These are phyloP conservation scores for Orbilia oligospora DNA, from an alignment of 2,329 filamentous ascomycete species.

Conservation along the genomic window DNA sequence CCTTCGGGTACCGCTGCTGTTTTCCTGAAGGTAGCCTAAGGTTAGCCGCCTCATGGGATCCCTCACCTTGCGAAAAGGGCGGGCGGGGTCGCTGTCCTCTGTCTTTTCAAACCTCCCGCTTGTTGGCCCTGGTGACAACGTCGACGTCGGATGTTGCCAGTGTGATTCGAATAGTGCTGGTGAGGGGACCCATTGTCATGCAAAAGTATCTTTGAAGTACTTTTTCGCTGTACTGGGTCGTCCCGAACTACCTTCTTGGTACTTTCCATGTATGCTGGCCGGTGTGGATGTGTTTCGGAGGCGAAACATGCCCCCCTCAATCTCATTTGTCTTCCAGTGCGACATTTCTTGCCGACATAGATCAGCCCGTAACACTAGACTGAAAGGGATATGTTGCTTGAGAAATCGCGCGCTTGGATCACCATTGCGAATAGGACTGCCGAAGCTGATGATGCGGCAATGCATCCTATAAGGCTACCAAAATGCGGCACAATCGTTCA, in stretches of 20 bases:
- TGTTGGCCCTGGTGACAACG: slow-evolving; percentile 32
- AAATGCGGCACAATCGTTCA: slow-evolving; percentile 52
- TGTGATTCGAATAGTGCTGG: slow-evolving; percentile 28
- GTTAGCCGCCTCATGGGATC: slow-evolving; percentile 53
- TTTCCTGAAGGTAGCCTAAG: slow-evolving; percentile 32
- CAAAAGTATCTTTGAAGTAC: slow-evolving; percentile 46
- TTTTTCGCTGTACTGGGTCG: slow-evolving; percentile 16
- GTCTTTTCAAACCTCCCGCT: slow-evolving; percentile 16
- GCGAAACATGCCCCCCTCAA: slow-evolving; percentile 59
- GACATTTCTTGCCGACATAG: slow-evolving; percentile 60
- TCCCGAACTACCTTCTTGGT: slow-evolving; percentile 38
- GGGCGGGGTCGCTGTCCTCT: slow-evolving; percentile 29
- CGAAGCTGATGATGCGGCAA: slow-evolving; percentile 54
- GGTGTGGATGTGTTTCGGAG: slow-evolving; percentile 59
- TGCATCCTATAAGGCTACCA: slow-evolving; percentile 50
- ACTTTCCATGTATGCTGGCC: slow-evolving; percentile 50
- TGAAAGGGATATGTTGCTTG: slow-evolving; percentile 45
- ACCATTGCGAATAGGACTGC: slow-evolving; percentile 48
- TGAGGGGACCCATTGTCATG: slow-evolving; percentile 37
- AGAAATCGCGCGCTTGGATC: slow-evolving; percentile 60
- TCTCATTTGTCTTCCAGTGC: slow-evolving; percentile 60
- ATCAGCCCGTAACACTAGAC: slow-evolving; percentile 59
- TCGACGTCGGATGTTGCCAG: slow-evolving; percentile 38
- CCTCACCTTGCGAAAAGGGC: slow-evolving; percentile 32
- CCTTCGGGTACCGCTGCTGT: slow-evolving; percentile 27